phyloP scores from a whole-genome alignment of 176 grass and related monocot genomes.

The Thalia dealbata region DNA sequence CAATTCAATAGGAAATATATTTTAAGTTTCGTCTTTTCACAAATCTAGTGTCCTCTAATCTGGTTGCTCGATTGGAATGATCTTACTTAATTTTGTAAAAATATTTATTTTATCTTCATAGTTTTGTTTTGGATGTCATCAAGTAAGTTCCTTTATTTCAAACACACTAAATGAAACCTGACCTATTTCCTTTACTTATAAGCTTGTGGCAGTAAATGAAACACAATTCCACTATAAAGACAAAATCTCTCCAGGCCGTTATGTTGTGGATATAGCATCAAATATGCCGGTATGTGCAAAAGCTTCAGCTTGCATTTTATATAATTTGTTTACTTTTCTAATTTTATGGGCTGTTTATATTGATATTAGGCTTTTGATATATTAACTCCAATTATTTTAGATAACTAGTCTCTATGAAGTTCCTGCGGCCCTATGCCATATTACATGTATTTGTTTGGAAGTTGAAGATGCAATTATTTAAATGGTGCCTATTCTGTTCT shows the following conservation, averaged over 20 bases:
- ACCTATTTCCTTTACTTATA: background rate
- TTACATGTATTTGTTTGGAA: too few species aligned
- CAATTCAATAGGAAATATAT: too few species aligned
- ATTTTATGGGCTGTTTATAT: background rate
- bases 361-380: background rate
- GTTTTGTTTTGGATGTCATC: background rate
- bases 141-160: background rate
- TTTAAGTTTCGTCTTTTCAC: too few species aligned
- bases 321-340: background rate
- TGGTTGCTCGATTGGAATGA: too few species aligned
- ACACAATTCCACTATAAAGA: slow-evolving; percentile 78
- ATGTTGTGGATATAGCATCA: slow-evolving; percentile 66
- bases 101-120: background rate
- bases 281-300: slow-evolving; percentile 67
- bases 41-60: too few species aligned
- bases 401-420: too few species aligned
- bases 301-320: slow-evolving; percentile 14
- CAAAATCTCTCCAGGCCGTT: slow-evolving; percentile 52
- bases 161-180: too few species aligned
- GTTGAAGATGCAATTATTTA: too few species aligned
- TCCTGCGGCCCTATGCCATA: too few species aligned
- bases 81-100: background rate
- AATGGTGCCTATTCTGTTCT: too few species aligned
- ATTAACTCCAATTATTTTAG: too few species aligned
- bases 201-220: slow-evolving; percentile 81